Evolutionary conservation across 1,139 yeast genomes (phyloP), one percentile per base, ranked within the genome.

Genomic region (Debaryomycetaceae sp.): DNA sequence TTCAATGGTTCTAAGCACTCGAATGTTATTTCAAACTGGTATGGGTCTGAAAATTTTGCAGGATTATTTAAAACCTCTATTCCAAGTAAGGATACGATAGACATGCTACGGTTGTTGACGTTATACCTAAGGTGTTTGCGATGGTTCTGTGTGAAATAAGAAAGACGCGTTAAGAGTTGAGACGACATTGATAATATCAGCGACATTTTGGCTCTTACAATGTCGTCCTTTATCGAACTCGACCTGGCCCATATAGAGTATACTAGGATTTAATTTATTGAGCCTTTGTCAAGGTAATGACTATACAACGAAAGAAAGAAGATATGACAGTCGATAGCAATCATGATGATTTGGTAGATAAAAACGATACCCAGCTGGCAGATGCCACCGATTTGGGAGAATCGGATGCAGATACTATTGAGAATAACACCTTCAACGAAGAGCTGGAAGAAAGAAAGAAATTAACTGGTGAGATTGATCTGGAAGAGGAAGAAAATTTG

Each of bases 11-110:
- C 98, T 38, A 92, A 71, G 60, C 98, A 92, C 62, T 92, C 98
- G 58, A 92, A 92, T 1, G 98, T 92, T 63, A 92, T 92, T 63
- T 94, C 98, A 57, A 92, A 91, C 61, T 92, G 95, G 55, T 92
- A 94, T 1, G 97, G 88, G 51, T 87, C 97, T 6, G 87, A 75
- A 69, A 92, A 94, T 50, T 85, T 82, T 11, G 98, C 98, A 2
- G 99, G 99, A 55, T 94, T 94, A 61, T 88, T 92, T 45, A 92
- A 75, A 30, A 92, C 96, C 54, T 87, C 87, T 46, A 92, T 89
- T 42, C 96, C 96, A 41, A 92, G 71, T 44, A 92, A 71, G 33
- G 98, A 91, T 5, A 92, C 98, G 47, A 91, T 91, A 9, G 98
- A 91, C 98, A 92, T 91, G 6, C 13, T 32, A 6, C 11, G 26